Conservation (phyloP, 23 red algal species). For the Cyanidioschyzon merolae region DNA sequence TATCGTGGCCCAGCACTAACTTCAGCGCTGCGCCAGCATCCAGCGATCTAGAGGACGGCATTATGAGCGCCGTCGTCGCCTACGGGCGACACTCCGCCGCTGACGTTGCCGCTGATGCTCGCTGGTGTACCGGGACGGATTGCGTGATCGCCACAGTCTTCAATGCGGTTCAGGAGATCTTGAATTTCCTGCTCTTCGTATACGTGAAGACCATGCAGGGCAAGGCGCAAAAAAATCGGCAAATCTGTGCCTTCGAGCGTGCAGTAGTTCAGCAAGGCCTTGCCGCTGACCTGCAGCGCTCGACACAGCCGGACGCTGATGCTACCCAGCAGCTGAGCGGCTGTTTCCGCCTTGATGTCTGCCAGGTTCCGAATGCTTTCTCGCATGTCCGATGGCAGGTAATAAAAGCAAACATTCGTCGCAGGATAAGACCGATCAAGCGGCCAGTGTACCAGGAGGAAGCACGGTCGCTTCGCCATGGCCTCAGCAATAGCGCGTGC, state of each 20-base stretch:
- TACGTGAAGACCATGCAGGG: neutral
- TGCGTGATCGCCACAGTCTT: neutral
- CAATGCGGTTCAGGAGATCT: neutral
- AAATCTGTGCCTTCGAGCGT: neutral
- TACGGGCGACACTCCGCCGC: too few species aligned
- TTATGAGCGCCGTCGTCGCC: too few species aligned
- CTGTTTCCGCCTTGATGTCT: neutral
- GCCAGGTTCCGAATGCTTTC: neutral
- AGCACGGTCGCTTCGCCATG: neutral
- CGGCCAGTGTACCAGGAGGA: neutral
- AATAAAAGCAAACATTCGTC: slow-evolving; percentile 13
- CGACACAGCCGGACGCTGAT: slow-evolving; percentile 1
- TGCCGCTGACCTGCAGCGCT: neutral
- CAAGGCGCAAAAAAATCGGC: neutral
- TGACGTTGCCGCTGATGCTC: too few species aligned
- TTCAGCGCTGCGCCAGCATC: too few species aligned
- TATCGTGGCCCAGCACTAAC: too few species aligned
- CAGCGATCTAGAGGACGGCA: too few species aligned
- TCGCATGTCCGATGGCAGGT: neutral
- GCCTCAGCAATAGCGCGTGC: neutral
- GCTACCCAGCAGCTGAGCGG: neutral
- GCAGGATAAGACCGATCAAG: neutral
- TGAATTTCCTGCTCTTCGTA: neutral
- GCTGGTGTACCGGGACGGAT: too few species aligned
- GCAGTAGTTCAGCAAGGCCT: slow-evolving; percentile 9